phyloP scores from a whole-genome alignment of 2,329 filamentous ascomycete species.

The Fusarium euwallaceae region DNA sequence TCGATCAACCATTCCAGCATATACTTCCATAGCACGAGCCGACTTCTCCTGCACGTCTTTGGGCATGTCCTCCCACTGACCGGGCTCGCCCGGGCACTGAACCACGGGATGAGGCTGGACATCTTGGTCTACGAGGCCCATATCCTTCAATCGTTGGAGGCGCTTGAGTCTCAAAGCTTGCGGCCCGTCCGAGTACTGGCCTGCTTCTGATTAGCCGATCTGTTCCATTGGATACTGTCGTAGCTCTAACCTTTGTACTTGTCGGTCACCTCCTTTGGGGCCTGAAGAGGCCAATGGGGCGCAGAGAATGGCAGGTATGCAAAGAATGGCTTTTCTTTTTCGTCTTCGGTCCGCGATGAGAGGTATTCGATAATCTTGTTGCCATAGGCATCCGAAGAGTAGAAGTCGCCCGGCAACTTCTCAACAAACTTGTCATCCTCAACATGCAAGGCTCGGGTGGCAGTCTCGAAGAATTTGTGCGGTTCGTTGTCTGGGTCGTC shows the following conservation, averaged over 20 bases:
- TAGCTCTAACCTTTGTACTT: conserved; percentile 63
- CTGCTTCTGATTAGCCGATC: conserved; percentile 42
- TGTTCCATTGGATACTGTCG: not conserved
- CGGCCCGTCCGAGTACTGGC: conserved; percentile 69
- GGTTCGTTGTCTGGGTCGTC: conserved; percentile 55
- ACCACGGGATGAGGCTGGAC: conserved; percentile 65
- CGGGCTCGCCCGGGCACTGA: conserved; percentile 58
- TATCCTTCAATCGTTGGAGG: conserved; percentile 66
- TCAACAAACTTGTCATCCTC: conserved; percentile 55
- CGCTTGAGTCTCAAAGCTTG: conserved; percentile 66
- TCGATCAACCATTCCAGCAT: conserved; percentile 68
- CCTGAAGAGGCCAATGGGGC: conserved; percentile 74
- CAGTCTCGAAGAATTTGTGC: conserved; percentile 53
- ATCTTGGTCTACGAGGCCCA: conserved; percentile 66
- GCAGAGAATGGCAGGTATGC: conserved; percentile 72
- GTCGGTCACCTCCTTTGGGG: conserved; percentile 65
- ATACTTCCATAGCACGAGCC: conserved; percentile 57
- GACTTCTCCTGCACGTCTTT: conserved; percentile 19
- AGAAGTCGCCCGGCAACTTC: conserved; percentile 64
- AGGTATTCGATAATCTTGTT: conserved; percentile 66
- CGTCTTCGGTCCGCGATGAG: conserved; percentile 59
- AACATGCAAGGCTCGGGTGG: conserved; percentile 49
- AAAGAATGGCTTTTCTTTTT: conserved; percentile 64
- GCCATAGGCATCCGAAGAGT: conserved; percentile 66
- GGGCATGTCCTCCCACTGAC: conserved; percentile 42